Evolutionary conservation across 345 rosid genomes (phyloP).

Genomic region (Moricandia arvensis): DNA sequence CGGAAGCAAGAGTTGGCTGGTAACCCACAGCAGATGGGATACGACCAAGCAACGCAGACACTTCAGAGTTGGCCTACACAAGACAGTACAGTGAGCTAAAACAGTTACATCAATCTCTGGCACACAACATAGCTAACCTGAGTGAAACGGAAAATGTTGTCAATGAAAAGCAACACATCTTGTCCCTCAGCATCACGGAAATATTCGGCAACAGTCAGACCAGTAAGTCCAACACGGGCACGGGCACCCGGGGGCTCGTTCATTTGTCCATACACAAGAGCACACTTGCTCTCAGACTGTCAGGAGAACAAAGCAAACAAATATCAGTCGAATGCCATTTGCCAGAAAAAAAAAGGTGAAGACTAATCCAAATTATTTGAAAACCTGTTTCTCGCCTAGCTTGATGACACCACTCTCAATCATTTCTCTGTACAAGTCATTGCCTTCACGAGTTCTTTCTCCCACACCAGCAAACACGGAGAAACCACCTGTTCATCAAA

Average conservation of each 20-base stretch:
- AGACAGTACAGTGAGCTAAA: neutral
- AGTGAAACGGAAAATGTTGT: conserved; percentile 94
- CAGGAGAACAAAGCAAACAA: neutral
- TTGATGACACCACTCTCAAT: conserved; percentile 99
- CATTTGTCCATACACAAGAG: conserved; percentile 99
- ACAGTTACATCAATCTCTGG: neutral
- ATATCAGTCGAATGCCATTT: neutral
- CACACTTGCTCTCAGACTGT: conserved; percentile 93
- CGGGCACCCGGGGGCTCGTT: conserved; percentile 99
- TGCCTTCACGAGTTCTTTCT: conserved; percentile 98
- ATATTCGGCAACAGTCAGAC: conserved; percentile 94
- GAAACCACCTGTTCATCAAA: conserved; percentile 76
- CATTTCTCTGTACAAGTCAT: conserved; percentile 99
- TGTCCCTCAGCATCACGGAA: conserved; percentile 99
- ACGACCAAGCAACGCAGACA: conserved; percentile 98
- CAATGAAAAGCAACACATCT: conserved; percentile 97
- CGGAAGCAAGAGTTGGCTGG: conserved; percentile 98
- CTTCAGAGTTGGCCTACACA: conserved; percentile 95
- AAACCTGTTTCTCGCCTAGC: conserved; percentile 96
- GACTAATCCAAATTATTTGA: neutral
- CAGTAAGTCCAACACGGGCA: conserved; percentile 99
- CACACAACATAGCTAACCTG: conserved; percentile 46
- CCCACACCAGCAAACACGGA: conserved; percentile 99
- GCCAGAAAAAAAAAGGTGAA: neutral
- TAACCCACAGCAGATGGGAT: conserved; percentile 99